Evolutionary conservation across 768 basidiomycete genomes (phyloP).

Genomic region (Paxillus rubicundulus): DNA sequence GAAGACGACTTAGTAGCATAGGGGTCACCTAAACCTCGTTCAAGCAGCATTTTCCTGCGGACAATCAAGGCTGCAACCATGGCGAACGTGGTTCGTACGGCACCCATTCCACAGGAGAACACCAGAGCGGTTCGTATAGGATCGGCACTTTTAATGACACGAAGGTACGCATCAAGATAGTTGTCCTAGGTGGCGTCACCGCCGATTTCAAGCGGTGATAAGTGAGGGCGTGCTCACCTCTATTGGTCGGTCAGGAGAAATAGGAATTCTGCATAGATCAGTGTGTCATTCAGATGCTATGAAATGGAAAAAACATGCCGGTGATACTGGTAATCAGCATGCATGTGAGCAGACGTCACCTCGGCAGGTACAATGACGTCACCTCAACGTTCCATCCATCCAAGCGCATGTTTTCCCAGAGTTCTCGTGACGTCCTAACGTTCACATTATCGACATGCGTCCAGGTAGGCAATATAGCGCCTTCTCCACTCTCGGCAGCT

Average conservation of each 20-base stretch:
- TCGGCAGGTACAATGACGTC: neutral
- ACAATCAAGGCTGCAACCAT: constrained; percentile 94
- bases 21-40: constrained; percentile 72
- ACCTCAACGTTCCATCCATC: constrained; percentile 95
- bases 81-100: constrained; percentile 92
- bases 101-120: constrained; percentile 97
- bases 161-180: constrained; percentile 91
- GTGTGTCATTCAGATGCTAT: neutral
- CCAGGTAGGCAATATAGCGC: constrained; percentile 90
- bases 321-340: constrained; percentile 55
- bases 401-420: constrained; percentile 75
- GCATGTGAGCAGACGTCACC: constrained; percentile 5
- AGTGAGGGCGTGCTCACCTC: constrained; percentile 50
- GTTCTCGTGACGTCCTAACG: constrained; percentile 84
- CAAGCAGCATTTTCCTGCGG: constrained; percentile 68
- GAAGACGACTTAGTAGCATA: constrained; percentile 48
- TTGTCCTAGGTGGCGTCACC: constrained; percentile 57
- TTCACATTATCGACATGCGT: constrained; percentile 80
- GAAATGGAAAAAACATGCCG: constrained; percentile 44
- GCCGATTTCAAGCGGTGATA: neutral
- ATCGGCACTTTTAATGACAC: constrained; percentile 74
- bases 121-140: constrained; percentile 81
- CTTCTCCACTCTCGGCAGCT: constrained; percentile 64
- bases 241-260: constrained; percentile 87
- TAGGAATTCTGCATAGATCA: constrained; percentile 69